These are phyloP conservation scores for Guadua angustifolia DNA, from an alignment of 176 grass and related monocot species.

Conservation along the genomic window DNA sequence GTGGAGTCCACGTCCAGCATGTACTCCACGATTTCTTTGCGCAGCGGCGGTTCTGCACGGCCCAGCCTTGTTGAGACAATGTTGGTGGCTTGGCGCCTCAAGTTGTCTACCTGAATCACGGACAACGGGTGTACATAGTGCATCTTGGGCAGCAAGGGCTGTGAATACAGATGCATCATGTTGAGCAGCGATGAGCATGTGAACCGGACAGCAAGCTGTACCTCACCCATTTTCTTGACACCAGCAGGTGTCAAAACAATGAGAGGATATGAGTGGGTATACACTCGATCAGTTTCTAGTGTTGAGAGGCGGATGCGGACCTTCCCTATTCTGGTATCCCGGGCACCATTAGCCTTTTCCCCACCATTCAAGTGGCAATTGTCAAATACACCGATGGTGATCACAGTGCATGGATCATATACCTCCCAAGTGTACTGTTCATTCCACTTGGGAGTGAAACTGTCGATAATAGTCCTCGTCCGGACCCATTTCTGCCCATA, in stretches of 20 bases:
- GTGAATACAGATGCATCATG: conserved; percentile 68
- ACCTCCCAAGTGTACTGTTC: conserved; percentile 81
- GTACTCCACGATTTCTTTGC: conserved; percentile 76
- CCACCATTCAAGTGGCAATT: conserved; percentile 70
- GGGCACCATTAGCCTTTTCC: conserved; percentile 64
- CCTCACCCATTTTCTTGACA: conserved; percentile 75
- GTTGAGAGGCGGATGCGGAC: conserved; percentile 73
- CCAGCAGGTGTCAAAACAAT: conserved; percentile 63
- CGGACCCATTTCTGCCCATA: conserved; percentile 79
- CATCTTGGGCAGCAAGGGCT: conserved; percentile 76
- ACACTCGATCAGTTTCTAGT: conserved; percentile 68
- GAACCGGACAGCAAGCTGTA: conserved; percentile 72
- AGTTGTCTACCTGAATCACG: conserved; percentile 60
- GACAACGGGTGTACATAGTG: conserved; percentile 66
- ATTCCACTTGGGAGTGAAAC: conserved; percentile 72
- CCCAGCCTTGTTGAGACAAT: conserved; percentile 73
- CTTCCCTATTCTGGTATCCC: conserved; percentile 71
- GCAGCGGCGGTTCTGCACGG: conserved; percentile 62
- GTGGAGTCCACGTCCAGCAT: conserved; percentile 81
- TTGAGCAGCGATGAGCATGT: conserved; percentile 68
- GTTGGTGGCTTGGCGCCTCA: conserved; percentile 62
- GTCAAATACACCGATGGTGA: conserved; percentile 76
- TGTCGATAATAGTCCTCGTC: conserved; percentile 73
- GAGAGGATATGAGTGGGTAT: conserved; percentile 75
- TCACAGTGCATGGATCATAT: conserved; percentile 69